Evolutionary conservation across 805 yeast species (phyloP), one percentile per base, ranked within the genome.

Genomic region (Sugiyamaella lignohabitans): DNA sequence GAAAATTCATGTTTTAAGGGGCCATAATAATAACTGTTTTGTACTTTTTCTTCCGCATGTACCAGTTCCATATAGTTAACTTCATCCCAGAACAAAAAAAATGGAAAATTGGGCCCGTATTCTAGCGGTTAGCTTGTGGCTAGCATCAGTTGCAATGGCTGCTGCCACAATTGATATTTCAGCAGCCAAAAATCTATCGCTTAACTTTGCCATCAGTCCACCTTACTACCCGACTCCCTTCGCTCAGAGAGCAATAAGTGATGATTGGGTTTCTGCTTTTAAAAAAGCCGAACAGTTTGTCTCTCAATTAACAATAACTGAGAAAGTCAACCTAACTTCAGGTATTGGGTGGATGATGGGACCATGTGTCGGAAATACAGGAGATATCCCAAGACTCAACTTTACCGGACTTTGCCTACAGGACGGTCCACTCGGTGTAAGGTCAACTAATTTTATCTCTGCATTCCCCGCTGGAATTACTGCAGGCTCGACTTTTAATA

Each of bases 291-390:
- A 77, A 49, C 73, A 69, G 46, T 58, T 79, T 24, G 82, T 79
- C 16, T 73, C 73, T 46, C 74, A 73, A 50, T 73, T 80, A 77
- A 68, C 81, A 2, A 70, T 74, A 30, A 62, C 71, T 17, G 85
- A 80, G 57, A 79, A 78, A 53, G 82, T 77, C 22, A 79, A 79
- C 57, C 61, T 79, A 42, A 79, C 84, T 3, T 75, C 82, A 2
- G 84, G 84, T 16, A 76, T 78, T 10, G 81, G 81, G 16, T 78
- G 80, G 77, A 79, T 79, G 1, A 69, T 77, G 22, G 82, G 82
- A 3, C 79, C 79, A 1, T 76, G 82, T 58, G 69, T 76, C 29
- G 84, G 83, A 1, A 79, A 78, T 55, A 76, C 82, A 0, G 83
- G 83, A 0, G 65, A 74, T 4, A 72, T 78, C 39, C 79, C 79